A percentile compares a stretch with the other conserved stretches of the same genome.
Conservation (phyloP, 2,329 filamentous ascomycete species). For the Aureobasidium sp. region DNA sequence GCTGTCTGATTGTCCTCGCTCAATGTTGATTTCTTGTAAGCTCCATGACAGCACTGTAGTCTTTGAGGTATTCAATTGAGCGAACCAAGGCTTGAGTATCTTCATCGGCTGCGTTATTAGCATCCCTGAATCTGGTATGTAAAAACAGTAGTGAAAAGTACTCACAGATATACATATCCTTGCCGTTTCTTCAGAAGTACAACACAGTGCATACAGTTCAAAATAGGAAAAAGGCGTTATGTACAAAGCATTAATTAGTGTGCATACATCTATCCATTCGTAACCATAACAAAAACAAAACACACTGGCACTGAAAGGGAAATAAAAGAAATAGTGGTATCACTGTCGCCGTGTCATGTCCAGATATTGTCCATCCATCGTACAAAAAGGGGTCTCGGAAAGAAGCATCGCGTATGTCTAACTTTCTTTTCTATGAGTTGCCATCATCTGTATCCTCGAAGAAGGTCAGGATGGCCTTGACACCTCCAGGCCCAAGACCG, state of each 20-base stretch:
- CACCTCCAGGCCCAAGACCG: conserved; percentile 72
- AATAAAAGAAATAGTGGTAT: conserved; percentile 1
- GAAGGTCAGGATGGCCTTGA: conserved; percentile 82
- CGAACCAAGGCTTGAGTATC: too few species aligned
- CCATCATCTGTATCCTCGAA: conserved; percentile 60
- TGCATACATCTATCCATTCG: conserved; percentile 9
- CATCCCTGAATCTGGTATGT: too few species aligned
- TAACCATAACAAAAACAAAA: neutral
- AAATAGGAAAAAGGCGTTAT: neutral
- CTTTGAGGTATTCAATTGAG: too few species aligned
- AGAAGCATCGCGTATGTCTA: neutral
- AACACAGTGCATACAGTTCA: too few species aligned
- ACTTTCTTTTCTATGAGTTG: neutral
- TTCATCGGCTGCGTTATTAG: too few species aligned
- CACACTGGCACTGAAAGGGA: neutral
- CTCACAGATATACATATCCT: too few species aligned
- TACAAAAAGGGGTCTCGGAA: neutral
- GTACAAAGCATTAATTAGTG: conserved; percentile 11
- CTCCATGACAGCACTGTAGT: too few species aligned
- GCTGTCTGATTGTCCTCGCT: too few species aligned
- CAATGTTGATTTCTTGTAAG: too few species aligned
- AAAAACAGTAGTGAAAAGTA: too few species aligned
- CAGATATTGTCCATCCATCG: conserved; percentile 5
- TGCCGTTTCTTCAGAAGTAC: too few species aligned
- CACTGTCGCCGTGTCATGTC: conserved; percentile 8